Evolutionary conservation across 192 early-diverging fungal species (phyloP), one percentile per base, ranked within the genome.

Genomic region (Backusella parvicylindrica): DNA sequence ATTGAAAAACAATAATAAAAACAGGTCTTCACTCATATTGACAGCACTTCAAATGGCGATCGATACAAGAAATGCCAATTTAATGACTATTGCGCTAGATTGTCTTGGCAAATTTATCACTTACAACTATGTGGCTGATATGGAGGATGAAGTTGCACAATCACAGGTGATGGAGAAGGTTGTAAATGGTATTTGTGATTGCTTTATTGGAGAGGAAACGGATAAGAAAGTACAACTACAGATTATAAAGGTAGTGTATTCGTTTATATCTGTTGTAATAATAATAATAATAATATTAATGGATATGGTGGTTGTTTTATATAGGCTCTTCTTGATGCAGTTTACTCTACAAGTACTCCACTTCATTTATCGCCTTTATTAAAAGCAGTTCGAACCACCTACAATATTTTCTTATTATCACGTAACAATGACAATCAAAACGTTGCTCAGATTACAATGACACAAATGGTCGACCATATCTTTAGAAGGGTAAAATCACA

Each of bases 151-250:
- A 63, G 77, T 74, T 21, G 77, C 79, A 50, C 76, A 83, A 41
- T 71, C 76, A n/a, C 83, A 81, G 8, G 82, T 93, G 28, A 81
- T 92, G 68, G 90, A 90, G 15, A 81, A 84, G 26, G 90, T 95
- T 15, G 90, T 96, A 13, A 89, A 89, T 66, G 87, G 89, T 37
- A 92, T 96, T 28, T 93, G 93, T 70, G 86, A 93, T 66, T 89
- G 90, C 64, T 93, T 94, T 80, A 87, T 87, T 41, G 92, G 92
- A 68, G 94, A 95, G 71, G 79, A 83, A 37, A 95, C 93, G 0
- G 92, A 92, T 68, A 95, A 96, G 28, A 93, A 90, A 70, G 90
- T 98, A 11, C 95, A 97, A 79, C 72, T 97, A 72, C 96, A 98
- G 76, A 92, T 98, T 11, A 89, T 97, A 67, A 96, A 96, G 83